Base-by-base conservation (phyloP, 441 rosid genomes). In the Isatis lusitanica region DNA sequence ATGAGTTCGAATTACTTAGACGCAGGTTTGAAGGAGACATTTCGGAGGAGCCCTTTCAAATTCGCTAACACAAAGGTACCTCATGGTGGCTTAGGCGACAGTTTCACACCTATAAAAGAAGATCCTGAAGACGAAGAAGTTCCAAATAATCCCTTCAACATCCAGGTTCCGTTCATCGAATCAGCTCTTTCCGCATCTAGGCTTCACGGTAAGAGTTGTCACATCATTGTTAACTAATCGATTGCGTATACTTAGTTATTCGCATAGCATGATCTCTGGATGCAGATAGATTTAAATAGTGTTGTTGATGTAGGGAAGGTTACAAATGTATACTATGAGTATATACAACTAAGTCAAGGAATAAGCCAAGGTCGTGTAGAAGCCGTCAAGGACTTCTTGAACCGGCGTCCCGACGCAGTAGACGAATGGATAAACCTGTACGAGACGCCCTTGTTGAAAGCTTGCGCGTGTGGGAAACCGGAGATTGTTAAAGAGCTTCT, bases 401-500 rank as follows among this genome's bases (percentile, higher is more conserved):
- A 72, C 60, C 39, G 4, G 10, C 65, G 46, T 53, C 77, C 80
- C 0, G 77, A 77, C 30, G 53, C 77, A 57, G 73, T 77, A 3
- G 80, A 72, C 40, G 55, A 53, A 55, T 77, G 77, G 80, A 77
- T 77, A 24, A 77, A 77, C 38, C 68, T 72, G 7, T 62, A 77
- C 42, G 80, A 77, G 62, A 77, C 80, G 1, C 80, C 80, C 4
- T 77, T 77, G 70, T 46, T 77, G 40, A 77, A 77, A 51, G 80
- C 77, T 53, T 77, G 80, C 21, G 80, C 80, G 0, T 77, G 80
- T 77, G 80, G 80, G 0, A 72, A 77, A 46, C 66, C 77, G 0
- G 80, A 72, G 74, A 72, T 72, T 61, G 80, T 77, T 15, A 72
- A 77, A 46, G 77, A 72, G 61, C 24, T 77, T 18, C 51, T 77